A percentile compares a stretch with the other conserved stretches of the same genome.
Conservation (phyloP, 2,329 filamentous ascomycete species). For the Trichoderma gracile region DNA sequence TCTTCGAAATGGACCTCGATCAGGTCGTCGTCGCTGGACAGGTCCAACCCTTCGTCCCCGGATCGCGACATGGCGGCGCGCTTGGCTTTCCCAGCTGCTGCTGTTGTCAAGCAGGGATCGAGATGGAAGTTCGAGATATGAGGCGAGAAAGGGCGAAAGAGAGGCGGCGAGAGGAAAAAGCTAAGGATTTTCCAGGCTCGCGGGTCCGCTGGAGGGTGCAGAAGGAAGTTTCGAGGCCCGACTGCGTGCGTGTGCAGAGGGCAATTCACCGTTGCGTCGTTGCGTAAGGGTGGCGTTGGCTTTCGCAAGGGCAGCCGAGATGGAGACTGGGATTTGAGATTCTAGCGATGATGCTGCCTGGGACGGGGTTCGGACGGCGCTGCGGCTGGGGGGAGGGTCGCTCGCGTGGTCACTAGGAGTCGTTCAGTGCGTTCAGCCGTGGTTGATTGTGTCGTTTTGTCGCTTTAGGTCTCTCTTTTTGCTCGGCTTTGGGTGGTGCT, state of each 20-base stretch:
- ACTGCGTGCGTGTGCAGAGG: background rate
- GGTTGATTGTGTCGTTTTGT: too few relatives aligned
- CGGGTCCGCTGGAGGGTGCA: too few relatives aligned
- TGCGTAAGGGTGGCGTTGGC: slow-evolving; percentile 7
- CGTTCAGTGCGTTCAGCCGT: too few relatives aligned
- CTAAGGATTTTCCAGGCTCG: background rate
- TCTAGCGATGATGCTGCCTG: slow-evolving; percentile 1
- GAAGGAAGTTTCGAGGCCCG: background rate
- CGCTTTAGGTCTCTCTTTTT: too few relatives aligned
- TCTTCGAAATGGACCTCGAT: slow-evolving; percentile 40
- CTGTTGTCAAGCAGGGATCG: background rate
- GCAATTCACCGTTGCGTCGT: slow-evolving; percentile 7
- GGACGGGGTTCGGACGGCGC: background rate
- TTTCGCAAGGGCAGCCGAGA: background rate
- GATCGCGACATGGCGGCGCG: slow-evolving; percentile 26
- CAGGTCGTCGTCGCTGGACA: slow-evolving; percentile 38
- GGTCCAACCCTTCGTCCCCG: slow-evolving; percentile 25
- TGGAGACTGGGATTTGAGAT: background rate
- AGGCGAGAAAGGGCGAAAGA: background rate
- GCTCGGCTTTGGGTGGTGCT: too few relatives aligned
- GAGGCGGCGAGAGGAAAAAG: background rate
- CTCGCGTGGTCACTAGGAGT: too few relatives aligned
- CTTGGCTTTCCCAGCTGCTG: background rate
- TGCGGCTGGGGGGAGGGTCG: too few relatives aligned
- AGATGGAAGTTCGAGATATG: background rate